phyloP scores from a whole-genome alignment of 2,329 filamentous ascomycete species.

The Fusarium newnesense region DNA sequence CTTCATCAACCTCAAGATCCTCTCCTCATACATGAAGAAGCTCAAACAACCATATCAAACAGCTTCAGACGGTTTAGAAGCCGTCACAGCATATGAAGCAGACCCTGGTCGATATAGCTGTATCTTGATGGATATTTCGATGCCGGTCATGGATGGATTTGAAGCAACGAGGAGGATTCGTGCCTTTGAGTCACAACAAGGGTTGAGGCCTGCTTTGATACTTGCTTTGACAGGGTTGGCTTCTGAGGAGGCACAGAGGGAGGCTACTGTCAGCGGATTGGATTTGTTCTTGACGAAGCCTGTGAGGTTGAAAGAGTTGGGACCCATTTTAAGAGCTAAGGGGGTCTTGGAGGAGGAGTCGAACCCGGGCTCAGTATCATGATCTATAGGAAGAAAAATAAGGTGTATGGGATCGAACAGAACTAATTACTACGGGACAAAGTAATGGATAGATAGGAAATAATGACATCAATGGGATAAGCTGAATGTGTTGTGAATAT shows the following conservation, averaged over 20 bases:
- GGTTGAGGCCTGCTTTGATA: constrained; percentile 55
- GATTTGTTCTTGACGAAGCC: constrained; percentile 67
- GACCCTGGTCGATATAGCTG: constrained; percentile 41
- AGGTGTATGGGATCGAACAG: neutral
- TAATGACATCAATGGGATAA: neutral
- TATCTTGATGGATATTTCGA: constrained; percentile 62
- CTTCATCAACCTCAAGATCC: constrained; percentile 51
- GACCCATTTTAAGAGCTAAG: constrained; percentile 29
- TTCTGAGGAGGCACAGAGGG: constrained; percentile 60
- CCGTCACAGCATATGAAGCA: constrained; percentile 44
- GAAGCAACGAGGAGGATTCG: constrained; percentile 62
- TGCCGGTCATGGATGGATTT: constrained; percentile 67
- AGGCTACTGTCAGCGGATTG: constrained; percentile 63
- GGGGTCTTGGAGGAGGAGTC: constrained; percentile 30
- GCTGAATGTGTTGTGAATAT: neutral
- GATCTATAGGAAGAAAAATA: no score
- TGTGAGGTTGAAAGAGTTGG: constrained; percentile 55
- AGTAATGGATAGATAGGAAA: neutral
- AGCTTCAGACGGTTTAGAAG: constrained; percentile 50
- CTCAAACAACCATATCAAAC: constrained; percentile 45
- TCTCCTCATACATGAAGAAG: constrained; percentile 50
- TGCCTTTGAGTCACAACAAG: constrained; percentile 56
- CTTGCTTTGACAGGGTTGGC: constrained; percentile 65
- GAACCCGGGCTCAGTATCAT: neutral
- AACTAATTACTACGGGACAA: neutral